Evolutionary conservation across 2,329 filamentous ascomycete species (phyloP), one percentile per base, ranked within the genome.

Genomic region (Macrophomina phaseolina): DNA sequence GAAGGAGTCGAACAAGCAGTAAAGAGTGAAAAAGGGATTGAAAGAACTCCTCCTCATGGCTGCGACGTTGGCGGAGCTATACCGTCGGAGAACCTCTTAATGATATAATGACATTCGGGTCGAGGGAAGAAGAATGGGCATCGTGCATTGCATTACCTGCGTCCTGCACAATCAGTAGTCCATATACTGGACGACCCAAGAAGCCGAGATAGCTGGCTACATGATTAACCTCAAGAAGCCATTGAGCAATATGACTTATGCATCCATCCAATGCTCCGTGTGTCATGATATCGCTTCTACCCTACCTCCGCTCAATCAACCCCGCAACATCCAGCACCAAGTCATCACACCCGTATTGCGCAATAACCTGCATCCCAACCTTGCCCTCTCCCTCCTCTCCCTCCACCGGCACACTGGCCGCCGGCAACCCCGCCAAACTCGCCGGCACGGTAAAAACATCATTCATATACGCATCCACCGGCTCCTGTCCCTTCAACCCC

Each of bases 391-490:
- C 65, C 36, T 65, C 64, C 45, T 62, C 52, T 16, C 74, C 76
- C n/a, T 76, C 72, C 69, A 90, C 83, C 0, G 95, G 94, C 11
- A 99, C 84, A 71, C 91, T 97, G 61, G 97, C 86, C 11, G 94
- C 92, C 3, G 95, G 95, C 65, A 99, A 81, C 0, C 95, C 95
- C 0, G 94, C 95, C 70, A 99, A 82, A 79, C 93, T 97, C 2
- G 94, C 93, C 1, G 95, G 95, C 1, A 99, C 94, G 0, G 95
- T 98, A 73, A 98, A 94, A 1, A 98, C 90, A 79, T 99, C 95
- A 74, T 95, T 97, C 83, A 91, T 91, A 75, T 97, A 98, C 1
- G 86, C 86, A 72, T 94, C 89, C n/a, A 97, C 80, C 0, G 85
- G 79, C 30, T 52, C 45, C 38, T 16, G 28, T 30, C 40, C 42